Evolutionary conservation across 2,329 filamentous ascomycete genomes (phyloP).

Genomic region (Microascus cirrosus): DNA sequence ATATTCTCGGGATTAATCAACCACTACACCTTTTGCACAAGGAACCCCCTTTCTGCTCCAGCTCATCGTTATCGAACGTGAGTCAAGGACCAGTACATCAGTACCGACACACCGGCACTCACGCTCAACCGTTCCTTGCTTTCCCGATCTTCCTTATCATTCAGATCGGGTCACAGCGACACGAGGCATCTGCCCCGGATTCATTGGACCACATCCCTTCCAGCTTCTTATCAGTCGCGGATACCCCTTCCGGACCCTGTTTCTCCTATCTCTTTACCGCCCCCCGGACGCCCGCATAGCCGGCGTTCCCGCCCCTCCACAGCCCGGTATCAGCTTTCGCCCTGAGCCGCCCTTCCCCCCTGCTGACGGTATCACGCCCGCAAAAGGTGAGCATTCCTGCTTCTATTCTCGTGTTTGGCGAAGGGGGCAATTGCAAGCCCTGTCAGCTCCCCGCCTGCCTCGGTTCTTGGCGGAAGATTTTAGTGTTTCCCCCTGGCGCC

Average conservation of each 20-base stretch:
- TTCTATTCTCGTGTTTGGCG: not conserved
- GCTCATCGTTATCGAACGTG: not conserved
- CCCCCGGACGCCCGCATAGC: not conserved
- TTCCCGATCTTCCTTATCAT: not conserved
- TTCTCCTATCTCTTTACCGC: not conserved
- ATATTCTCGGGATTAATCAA: not conserved
- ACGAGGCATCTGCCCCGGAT: not conserved
- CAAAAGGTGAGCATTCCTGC: not conserved
- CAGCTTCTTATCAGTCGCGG: not conserved
- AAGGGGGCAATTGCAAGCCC: too few species aligned
- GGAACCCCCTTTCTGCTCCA: not conserved
- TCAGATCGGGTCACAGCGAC: not conserved
- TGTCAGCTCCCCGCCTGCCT: not conserved
- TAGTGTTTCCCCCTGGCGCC: not conserved
- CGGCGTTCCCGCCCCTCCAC: not conserved
- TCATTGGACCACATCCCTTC: not conserved
- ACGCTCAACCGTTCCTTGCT: too few species aligned
- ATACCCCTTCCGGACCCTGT: not conserved
- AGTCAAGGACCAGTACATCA: not conserved
- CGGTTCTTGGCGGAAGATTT: not conserved
- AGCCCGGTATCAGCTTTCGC: not conserved
- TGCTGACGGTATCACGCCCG: not conserved
- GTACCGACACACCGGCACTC: not conserved
- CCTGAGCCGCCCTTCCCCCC: too few species aligned
- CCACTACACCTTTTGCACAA: not conserved